Evolutionary conservation across 2,329 filamentous ascomycete species (phyloP).

Genomic region (Talaromyces verruculosus): DNA sequence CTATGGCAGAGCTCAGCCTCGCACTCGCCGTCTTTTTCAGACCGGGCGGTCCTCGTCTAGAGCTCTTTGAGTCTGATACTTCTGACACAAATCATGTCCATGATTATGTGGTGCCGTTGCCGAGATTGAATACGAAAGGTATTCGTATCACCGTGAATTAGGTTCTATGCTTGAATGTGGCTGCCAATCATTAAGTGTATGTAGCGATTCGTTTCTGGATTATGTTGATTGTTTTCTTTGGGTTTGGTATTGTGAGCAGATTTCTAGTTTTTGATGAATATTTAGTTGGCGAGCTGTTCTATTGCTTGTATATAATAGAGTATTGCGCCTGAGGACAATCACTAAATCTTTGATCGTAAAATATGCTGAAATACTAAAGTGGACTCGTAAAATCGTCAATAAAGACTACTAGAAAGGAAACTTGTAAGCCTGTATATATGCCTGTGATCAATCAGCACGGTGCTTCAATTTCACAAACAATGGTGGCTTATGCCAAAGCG

Average conservation of each 20-base stretch:
- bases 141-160: slow-evolving; percentile 26
- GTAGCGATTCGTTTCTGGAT: background rate
- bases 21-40: slow-evolving; percentile 27
- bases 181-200: background rate
- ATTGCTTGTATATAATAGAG: no score
- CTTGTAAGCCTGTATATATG: background rate
- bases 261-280: background rate
- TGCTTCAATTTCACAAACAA: slow-evolving; percentile 10
- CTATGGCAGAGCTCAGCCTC: slow-evolving; percentile 29
- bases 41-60: slow-evolving; percentile 22
- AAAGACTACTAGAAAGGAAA: background rate
- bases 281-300: background rate
- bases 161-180: background rate
- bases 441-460: background rate
- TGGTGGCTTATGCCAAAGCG: slow-evolving; percentile 15
- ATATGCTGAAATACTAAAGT: background rate
- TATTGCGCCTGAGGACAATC: background rate
- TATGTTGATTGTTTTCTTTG: background rate
- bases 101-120: slow-evolving; percentile 27
- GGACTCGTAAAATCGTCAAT: background rate
- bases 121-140: slow-evolving; percentile 27
- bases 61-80: slow-evolving; percentile 27
- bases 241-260: background rate
- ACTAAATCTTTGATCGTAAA: background rate
- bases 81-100: slow-evolving; percentile 26